Evolutionary conservation across 257 asterid genomes (phyloP), one percentile per base, ranked within the genome.

Genomic region (Fraxinus cuspidata): DNA sequence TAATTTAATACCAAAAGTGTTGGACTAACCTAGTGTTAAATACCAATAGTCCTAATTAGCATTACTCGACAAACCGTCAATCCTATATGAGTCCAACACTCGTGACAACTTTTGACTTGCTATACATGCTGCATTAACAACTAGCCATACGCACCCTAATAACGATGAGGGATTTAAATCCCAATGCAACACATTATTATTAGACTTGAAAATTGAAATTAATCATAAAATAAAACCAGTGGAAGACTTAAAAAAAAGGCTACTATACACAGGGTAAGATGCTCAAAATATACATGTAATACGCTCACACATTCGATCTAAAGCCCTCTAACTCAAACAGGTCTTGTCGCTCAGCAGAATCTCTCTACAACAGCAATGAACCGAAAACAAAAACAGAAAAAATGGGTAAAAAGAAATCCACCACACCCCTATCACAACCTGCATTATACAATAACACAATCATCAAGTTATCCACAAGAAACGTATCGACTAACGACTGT

Each of bases 381-480:
- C 91, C 38, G 47, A 84, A 86, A 80, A 42, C 3, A 42, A 42
- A 11, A 10, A 88, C 84, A 81, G 87, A 85, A 89, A 89, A 88
- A 91, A 89, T 84, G 82, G 85, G 82, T 76, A 84, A 83, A n/a
- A 87, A 67, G 60, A 79, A 31, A 82, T 86, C 88, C 85, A 82
- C 71, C 81, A 87, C 81, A 32, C 77, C 82, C 64, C 78, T 78
- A 9, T 68, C 75, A 42, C 83, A 82, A 25, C 96, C 96, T 91
- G 91, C 79, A 82, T 74, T 68, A 72, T 3, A 70, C 23, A 40
- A 76, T 67, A 60, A 19, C n/a, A 73, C 74, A 12, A 44, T 27
- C 56, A 51, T 84, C 83, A 84, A 77, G 68, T 71, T 73, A 81
- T 31, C 72, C 49, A 64, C 23, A 63, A 66, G 19, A 58, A 58